phyloP scores from a whole-genome alignment of 441 rosid genomes.

The Biscutella laevigata region DNA sequence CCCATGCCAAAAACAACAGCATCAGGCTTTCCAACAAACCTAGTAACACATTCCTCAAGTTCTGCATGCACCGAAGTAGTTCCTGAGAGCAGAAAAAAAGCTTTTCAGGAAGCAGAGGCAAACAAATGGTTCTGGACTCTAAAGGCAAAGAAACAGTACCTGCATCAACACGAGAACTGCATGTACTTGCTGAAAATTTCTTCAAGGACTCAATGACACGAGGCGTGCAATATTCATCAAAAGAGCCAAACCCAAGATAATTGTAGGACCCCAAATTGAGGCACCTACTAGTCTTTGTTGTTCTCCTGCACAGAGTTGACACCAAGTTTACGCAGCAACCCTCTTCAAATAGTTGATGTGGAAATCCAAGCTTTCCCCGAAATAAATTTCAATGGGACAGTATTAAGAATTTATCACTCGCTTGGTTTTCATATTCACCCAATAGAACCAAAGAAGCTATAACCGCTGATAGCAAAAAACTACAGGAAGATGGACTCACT shows the following conservation, averaged over 20 bases:
- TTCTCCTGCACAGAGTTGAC: conserved; percentile 42
- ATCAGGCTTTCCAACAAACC: conserved; percentile 76
- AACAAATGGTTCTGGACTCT: neutral
- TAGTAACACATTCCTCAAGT: conserved; percentile 62
- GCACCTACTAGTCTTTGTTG: conserved; percentile 50
- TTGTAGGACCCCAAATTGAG: conserved; percentile 88
- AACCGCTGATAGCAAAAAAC: neutral
- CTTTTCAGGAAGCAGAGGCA: neutral
- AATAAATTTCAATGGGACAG: neutral
- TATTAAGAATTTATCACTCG: too few relatives aligned
- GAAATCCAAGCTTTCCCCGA: neutral
- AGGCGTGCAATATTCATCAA: conserved; percentile 87
- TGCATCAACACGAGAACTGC: conserved; percentile 71
- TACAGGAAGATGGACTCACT: conserved; percentile 26
- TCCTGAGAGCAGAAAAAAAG: conserved; percentile 32
- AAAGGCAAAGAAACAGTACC: conserved; percentile 30
- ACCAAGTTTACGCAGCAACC: neutral
- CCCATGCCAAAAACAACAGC: conserved; percentile 86
- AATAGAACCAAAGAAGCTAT: neutral
- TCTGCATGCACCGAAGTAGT: conserved; percentile 54
- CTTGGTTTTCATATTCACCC: neutral
- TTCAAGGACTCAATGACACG: conserved; percentile 65
- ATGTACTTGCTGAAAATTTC: conserved; percentile 64
- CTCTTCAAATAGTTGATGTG: neutral
- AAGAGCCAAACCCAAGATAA: conserved; percentile 85